Conservation (phyloP, 108 stramenopile species). For the Conticribra guillardii region DNA sequence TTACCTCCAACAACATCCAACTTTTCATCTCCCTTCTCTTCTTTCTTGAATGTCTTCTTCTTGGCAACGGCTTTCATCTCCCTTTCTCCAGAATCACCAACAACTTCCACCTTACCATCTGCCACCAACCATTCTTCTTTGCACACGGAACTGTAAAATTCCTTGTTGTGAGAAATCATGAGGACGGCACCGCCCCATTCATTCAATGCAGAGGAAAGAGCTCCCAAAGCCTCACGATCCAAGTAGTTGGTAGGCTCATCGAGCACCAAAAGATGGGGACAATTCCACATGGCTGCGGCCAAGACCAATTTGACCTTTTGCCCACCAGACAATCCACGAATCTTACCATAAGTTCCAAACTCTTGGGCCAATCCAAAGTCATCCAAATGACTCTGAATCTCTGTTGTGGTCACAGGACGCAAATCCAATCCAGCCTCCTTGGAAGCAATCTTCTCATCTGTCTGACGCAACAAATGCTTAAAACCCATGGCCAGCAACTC, state of each 20-base stretch:
- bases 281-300: conserved; percentile 98
- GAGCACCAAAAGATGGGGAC: conserved; percentile 93
- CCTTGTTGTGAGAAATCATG: conserved; percentile 98
- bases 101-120: conserved; percentile 71
- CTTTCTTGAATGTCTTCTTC: conserved; percentile 85
- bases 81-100: conserved; percentile 85
- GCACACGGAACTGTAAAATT: conserved; percentile 94
- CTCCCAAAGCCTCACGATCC: conserved; percentile 96
- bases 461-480: conserved; percentile 86
- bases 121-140: conserved; percentile 96
- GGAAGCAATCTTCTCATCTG: conserved; percentile 95
- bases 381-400: conserved; percentile 96
- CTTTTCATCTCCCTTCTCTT: conserved; percentile 61
- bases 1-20: conserved; percentile 86
- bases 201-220: conserved; percentile 90
- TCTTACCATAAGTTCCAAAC: conserved; percentile 97
- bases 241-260: conserved; percentile 99
- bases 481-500: conserved; percentile 87
- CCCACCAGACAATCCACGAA: conserved; percentile 94
- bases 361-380: conserved; percentile 97
- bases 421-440: conserved; percentile 94
- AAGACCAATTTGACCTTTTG: conserved; percentile 99
- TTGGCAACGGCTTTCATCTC: conserved; percentile 90
- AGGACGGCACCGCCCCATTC: conserved; percentile 97
- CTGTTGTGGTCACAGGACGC: conserved; percentile 86